These are phyloP conservation scores for Chytridium lagenaria DNA, from an alignment of 371 early-diverging fungal species.

Conservation along the genomic window DNA sequence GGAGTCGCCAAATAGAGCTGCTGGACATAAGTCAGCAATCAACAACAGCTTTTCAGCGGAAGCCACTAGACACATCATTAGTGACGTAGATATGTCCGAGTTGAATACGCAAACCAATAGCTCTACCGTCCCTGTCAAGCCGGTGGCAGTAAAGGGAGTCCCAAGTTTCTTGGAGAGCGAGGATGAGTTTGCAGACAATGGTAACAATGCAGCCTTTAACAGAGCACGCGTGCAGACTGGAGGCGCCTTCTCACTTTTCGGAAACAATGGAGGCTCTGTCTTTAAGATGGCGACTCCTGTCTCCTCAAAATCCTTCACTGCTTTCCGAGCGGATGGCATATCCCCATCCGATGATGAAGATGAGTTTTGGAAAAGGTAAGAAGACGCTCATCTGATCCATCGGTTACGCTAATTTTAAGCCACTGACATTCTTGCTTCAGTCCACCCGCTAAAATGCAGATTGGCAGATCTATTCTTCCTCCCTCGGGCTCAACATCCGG, in stretches of 20 bases:
- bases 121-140: not conserved
- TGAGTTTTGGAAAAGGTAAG: constrained; percentile 2
- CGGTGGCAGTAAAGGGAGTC: not conserved
- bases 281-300: not conserved
- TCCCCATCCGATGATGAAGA: not conserved
- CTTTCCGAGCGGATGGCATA: not conserved
- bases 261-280: not conserved
- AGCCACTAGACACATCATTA: not conserved
- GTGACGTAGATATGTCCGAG: not conserved
- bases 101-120: not conserved
- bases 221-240: not conserved
- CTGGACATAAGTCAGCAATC: not conserved
- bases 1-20: not conserved
- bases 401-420: not conserved
- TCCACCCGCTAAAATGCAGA: constrained; percentile 2
- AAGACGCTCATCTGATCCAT: not conserved
- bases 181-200: not conserved
- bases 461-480: not conserved
- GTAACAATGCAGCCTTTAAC: not conserved
- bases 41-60: not conserved
- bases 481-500: not conserved
- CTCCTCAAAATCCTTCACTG: not conserved
- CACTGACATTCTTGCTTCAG: not conserved
- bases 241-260: not conserved
- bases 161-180: not conserved